Conservation (phyloP, 2,329 filamentous ascomycete genomes). For the Bipolaris cookei region DNA sequence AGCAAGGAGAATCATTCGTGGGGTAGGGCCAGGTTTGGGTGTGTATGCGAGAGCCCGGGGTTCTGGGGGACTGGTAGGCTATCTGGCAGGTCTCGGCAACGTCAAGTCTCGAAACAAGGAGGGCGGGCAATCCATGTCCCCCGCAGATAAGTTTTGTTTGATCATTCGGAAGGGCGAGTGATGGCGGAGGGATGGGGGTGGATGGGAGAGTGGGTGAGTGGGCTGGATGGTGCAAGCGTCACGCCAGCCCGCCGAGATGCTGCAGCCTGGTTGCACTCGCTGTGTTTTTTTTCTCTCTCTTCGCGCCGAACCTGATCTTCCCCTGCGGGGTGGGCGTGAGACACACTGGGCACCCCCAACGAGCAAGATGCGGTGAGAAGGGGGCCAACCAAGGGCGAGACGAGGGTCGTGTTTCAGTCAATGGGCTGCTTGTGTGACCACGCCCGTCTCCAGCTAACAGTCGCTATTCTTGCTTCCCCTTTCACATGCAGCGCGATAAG, state of each 20-base stretch:
- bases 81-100: slow-evolving; percentile 14
- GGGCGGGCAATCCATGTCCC: slow-evolving; percentile 9
- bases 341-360: slow-evolving; percentile 13
- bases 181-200: neutral
- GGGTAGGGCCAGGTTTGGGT: slow-evolving; percentile 26
- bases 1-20: slow-evolving; percentile 21
- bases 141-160: slow-evolving; percentile 26
- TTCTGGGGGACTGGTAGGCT: slow-evolving; percentile 14
- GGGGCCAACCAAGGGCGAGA: slow-evolving; percentile 5
- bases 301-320: slow-evolving; percentile 9
- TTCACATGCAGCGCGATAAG: slow-evolving; percentile 32
- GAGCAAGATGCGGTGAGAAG: slow-evolving; percentile 20
- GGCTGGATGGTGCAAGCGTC: slow-evolving; percentile 23
- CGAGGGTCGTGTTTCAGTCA: slow-evolving; percentile 20
- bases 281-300: neutral
- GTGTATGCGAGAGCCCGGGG: slow-evolving; percentile 27
- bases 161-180: slow-evolving; percentile 3
- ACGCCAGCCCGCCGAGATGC: slow-evolving; percentile 20
- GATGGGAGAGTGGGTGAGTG: no score
- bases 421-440: slow-evolving; percentile 20
- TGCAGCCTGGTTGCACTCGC: slow-evolving; percentile 15
- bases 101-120: slow-evolving; percentile 1
- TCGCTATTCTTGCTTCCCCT: slow-evolving; percentile 25
- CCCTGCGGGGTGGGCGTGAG: slow-evolving; percentile 25
- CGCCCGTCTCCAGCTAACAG: neutral